These are phyloP conservation scores for Diaporthe australafricana DNA, from an alignment of 2,329 filamentous ascomycete species.

Conservation along the genomic window DNA sequence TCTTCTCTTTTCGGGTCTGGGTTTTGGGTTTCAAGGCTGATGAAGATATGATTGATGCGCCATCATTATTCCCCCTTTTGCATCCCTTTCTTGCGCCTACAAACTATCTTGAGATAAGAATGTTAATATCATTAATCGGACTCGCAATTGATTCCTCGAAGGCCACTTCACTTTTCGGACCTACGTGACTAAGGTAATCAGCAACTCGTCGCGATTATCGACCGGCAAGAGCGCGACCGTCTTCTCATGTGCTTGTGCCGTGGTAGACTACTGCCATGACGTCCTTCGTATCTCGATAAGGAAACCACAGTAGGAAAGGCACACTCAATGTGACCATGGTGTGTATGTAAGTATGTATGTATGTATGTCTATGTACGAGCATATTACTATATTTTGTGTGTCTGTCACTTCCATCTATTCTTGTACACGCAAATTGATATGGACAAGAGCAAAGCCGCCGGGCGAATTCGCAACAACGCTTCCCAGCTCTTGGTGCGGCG, in stretches of 20 bases:
- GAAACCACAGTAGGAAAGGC: not conserved
- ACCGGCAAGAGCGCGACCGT: too few species aligned
- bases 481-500: conserved; percentile 25
- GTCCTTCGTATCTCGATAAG: too few species aligned
- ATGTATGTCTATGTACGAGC: not conserved
- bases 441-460: not conserved
- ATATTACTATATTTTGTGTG: not conserved
- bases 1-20: not conserved
- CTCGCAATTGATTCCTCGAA: not conserved
- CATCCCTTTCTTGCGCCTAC: not conserved
- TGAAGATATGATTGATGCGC: conserved; percentile 24
- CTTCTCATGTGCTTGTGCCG: too few species aligned
- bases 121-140: conserved; percentile 8
- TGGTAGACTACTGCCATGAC: too few species aligned
- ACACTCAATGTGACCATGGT: not conserved
- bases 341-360: not conserved
- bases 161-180: not conserved
- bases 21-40: not conserved
- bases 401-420: not conserved
- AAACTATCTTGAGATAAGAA: not conserved
- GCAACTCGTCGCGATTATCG: too few species aligned
- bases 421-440: not conserved
- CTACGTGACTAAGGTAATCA: too few species aligned
- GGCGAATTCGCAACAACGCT: not conserved
- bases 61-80: conserved; percentile 8